These are phyloP conservation scores for Simplicillium aogashimaense DNA, from an alignment of 2,329 filamentous ascomycete genomes.

Conservation along the genomic window DNA sequence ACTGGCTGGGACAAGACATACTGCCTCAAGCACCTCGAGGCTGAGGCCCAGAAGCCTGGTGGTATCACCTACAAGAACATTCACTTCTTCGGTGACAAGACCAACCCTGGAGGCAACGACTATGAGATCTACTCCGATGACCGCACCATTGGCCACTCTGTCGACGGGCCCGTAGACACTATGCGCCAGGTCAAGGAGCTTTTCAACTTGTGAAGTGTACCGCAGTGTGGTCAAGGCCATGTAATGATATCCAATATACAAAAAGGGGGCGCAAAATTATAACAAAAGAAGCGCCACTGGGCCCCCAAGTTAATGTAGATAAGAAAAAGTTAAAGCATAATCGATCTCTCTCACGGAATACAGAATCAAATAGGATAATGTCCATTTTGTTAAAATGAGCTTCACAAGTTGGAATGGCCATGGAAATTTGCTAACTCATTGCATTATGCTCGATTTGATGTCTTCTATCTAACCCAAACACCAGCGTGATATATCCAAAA, in stretches of 20 bases:
- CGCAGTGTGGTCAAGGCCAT: neutral
- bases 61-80: slow-evolving; percentile 75
- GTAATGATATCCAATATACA: slow-evolving; percentile 1
- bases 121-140: slow-evolving; percentile 83
- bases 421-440: no score
- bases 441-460: no score
- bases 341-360: neutral
- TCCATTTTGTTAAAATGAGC: no score
- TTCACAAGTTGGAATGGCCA: no score
- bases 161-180: slow-evolving; percentile 75
- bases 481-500: no score
- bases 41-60: slow-evolving; percentile 59
- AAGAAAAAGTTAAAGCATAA: neutral
- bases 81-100: slow-evolving; percentile 99
- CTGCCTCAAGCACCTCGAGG: slow-evolving; percentile 79
- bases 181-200: slow-evolving; percentile 69
- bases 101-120: slow-evolving; percentile 82
- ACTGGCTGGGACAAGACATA: slow-evolving; percentile 98
- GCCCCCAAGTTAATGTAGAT: neutral
- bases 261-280: neutral
- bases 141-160: slow-evolving; percentile 76
- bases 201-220: slow-evolving; percentile 51
- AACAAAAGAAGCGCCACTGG: no score
- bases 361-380: no score
- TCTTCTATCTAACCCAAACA: no score